phyloP scores from a whole-genome alignment of 176 grass and related monocot genomes.

The Coix lacrymajobi region DNA sequence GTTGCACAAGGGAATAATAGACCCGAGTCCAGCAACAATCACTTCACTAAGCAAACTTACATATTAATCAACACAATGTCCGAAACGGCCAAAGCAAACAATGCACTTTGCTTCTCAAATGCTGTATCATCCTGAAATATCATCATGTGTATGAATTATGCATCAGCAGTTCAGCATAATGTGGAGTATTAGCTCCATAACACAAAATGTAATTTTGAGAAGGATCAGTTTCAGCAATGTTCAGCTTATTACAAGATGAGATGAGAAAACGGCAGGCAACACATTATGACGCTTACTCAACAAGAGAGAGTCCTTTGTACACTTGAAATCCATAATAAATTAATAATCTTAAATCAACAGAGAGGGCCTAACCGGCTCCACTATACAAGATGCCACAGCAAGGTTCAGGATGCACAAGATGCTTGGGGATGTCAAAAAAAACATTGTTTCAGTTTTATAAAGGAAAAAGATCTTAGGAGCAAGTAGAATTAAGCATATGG shows the following conservation, averaged over 20 bases:
- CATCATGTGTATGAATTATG: neutral
- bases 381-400: neutral
- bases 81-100: slow-evolving; percentile 97
- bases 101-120: slow-evolving; percentile 98
- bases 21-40: neutral
- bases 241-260: slow-evolving; percentile 9
- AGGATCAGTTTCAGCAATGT: neutral
- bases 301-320: neutral
- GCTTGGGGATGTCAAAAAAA: neutral
- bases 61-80: slow-evolving; percentile 99
- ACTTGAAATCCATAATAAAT: neutral
- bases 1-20: slow-evolving; percentile 9
- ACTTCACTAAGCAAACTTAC: slow-evolving; percentile 48
- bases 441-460: neutral
- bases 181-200: neutral
- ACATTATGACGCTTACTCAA: neutral
- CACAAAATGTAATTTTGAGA: slow-evolving; percentile 15
- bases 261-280: neutral
- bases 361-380: neutral
- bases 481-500: neutral
- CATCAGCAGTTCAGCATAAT: neutral
- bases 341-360: slow-evolving; percentile 3
- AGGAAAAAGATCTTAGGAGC: neutral
- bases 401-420: neutral
- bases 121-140: slow-evolving; percentile 89